A percentile compares a stretch with the other conserved stretches of the same genome.
Evolutionary conservation across 2,329 filamentous ascomycete species (phyloP).

Genomic region (Cadophora gregata): DNA sequence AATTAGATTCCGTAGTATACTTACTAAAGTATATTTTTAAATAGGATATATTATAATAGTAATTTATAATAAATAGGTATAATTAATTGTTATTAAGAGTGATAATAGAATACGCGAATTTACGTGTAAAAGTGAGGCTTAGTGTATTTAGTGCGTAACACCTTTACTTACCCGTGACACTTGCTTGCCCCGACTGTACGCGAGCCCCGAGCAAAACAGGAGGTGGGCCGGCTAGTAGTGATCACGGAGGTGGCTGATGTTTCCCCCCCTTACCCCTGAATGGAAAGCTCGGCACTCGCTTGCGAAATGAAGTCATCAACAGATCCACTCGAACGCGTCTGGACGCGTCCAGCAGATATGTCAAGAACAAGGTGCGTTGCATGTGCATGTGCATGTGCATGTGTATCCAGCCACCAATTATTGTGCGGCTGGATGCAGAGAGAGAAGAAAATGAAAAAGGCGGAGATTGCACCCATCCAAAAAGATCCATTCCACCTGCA

Average conservation of each 20-base stretch:
- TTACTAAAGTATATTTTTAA: too few relatives aligned
- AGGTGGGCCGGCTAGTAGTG: too few relatives aligned
- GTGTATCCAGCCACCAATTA: not conserved
- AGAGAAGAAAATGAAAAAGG: slow-evolving; percentile 9
- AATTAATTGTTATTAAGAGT: too few relatives aligned
- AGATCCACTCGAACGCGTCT: slow-evolving; percentile 8
- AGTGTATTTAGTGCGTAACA: too few relatives aligned
- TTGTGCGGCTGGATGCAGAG: slow-evolving; percentile 1
- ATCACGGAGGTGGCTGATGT: slow-evolving; percentile 14
- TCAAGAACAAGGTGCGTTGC: slow-evolving; percentile 5
- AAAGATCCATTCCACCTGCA: not conserved
- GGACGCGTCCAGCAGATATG: not conserved
- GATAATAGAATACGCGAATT: too few relatives aligned
- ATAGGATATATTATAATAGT: too few relatives aligned
- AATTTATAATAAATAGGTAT: too few relatives aligned
- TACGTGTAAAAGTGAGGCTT: too few relatives aligned
- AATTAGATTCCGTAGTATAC: too few relatives aligned
- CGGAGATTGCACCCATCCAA: not conserved
- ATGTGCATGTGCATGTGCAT: slow-evolving; percentile 11
- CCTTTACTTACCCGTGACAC: too few relatives aligned
- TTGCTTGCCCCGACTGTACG: too few relatives aligned
- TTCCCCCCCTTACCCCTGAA: slow-evolving; percentile 9
- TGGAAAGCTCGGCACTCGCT: slow-evolving; percentile 12
- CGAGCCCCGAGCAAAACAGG: too few relatives aligned
- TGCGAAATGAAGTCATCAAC: slow-evolving; percentile 10